Percentiles rank a stretch among this genome's conserved stretches.
These are phyloP conservation scores for Tetrapisispora taiwanensis DNA, from an alignment of 805 yeast species.

Conservation along the genomic window DNA sequence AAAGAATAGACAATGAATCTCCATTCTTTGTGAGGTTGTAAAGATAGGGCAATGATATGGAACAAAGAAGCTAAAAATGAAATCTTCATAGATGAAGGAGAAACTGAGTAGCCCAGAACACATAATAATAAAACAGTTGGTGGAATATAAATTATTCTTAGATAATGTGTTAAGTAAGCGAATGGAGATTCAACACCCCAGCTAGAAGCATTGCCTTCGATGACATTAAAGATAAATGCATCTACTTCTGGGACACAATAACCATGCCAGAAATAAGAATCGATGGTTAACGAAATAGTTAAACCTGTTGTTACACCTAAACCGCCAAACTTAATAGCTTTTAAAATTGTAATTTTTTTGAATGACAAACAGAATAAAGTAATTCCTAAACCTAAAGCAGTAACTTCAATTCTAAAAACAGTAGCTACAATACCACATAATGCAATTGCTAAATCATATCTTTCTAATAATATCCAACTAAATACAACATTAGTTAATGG, in stretches of 20 bases:
- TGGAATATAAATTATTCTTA: slow-evolving; percentile 34
- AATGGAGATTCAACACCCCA: slow-evolving; percentile 82
- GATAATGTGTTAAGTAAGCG: slow-evolving; percentile 49
- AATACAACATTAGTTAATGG: slow-evolving; percentile 58
- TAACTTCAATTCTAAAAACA: slow-evolving; percentile 64
- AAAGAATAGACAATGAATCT: slow-evolving; percentile 70
- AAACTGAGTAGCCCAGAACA: slow-evolving; percentile 31
- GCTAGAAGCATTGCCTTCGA: slow-evolving; percentile 58
- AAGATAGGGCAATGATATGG: slow-evolving; percentile 56
- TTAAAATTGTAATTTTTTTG: slow-evolving; percentile 36
- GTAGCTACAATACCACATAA: slow-evolving; percentile 53
- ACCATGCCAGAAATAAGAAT: slow-evolving; percentile 66
- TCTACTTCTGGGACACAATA: slow-evolving; percentile 63
- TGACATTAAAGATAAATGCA: slow-evolving; percentile 63
- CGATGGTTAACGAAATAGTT: slow-evolving; percentile 47
- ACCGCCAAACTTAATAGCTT: slow-evolving; percentile 32
- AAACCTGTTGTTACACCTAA: slow-evolving; percentile 37
- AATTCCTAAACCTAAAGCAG: slow-evolving; percentile 43
- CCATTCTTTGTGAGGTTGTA: slow-evolving; percentile 92
- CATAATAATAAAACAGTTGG: slow-evolving; percentile 36
- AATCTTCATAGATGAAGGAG: slow-evolving; percentile 33
- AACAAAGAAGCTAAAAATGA: slow-evolving; percentile 41
- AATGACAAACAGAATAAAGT: slow-evolving; percentile 37
- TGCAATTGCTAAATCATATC: slow-evolving; percentile 38
- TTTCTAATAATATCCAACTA: slow-evolving; percentile 41